Conservation (phyloP, 1,284 basidiomycete genomes). For the Cerioporus squamosus region DNA sequence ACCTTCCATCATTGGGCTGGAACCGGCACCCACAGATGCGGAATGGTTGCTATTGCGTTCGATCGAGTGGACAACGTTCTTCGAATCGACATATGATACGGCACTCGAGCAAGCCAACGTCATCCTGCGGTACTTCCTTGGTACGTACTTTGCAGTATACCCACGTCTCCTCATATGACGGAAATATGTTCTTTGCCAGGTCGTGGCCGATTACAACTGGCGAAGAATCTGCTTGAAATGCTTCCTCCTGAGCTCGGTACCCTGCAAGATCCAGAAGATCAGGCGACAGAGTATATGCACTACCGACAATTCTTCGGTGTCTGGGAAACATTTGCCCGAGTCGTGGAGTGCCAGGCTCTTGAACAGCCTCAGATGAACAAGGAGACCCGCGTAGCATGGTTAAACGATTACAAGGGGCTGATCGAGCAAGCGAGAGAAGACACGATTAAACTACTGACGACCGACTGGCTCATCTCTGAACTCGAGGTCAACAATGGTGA, state of each 20-base stretch:
- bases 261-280: conserved; percentile 63
- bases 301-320: conserved; percentile 76
- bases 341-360: conserved; percentile 59
- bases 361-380: conserved; percentile 58
- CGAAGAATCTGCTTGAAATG: conserved; percentile 64
- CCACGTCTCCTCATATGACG: conserved; percentile 10
- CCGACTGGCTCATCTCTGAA: conserved; percentile 74
- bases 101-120: conserved; percentile 87
- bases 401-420: conserved; percentile 64
- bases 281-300: conserved; percentile 71
- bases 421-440: conserved; percentile 64
- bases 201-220: conserved; percentile 74
- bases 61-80: conserved; percentile 93
- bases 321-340: conserved; percentile 64
- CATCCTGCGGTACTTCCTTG: conserved; percentile 86
- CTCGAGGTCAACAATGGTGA: conserved; percentile 47
- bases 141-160: conserved; percentile 46
- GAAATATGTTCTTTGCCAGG: conserved; percentile 44
- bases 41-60: conserved; percentile 82
- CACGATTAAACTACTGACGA: conserved; percentile 69
- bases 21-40: conserved; percentile 52
- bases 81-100: conserved; percentile 72
- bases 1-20: conserved; percentile 59
- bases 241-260: conserved; percentile 69
- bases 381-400: conserved; percentile 64